A percentile compares a stretch with the other conserved stretches of the same genome.
These are phyloP conservation scores for Prototheca wickerhamii DNA, from an alignment of 163 green algal species.

Conservation along the genomic window DNA sequence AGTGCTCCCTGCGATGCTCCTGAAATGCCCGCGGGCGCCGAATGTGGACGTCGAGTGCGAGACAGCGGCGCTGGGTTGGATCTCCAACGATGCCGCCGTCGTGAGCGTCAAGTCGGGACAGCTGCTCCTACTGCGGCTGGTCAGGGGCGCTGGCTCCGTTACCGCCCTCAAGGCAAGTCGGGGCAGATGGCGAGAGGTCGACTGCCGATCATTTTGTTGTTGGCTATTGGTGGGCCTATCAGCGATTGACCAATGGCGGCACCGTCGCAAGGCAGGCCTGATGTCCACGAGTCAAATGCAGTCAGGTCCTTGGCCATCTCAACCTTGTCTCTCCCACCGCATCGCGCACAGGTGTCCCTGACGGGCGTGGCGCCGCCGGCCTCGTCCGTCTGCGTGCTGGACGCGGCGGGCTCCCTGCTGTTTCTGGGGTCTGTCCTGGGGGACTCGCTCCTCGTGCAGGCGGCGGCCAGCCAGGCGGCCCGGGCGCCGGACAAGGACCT, in stretches of 20 bases:
- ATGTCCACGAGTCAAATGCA: too few species aligned
- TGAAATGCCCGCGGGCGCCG: background rate
- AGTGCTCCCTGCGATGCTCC: background rate
- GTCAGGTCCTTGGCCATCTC: too few species aligned
- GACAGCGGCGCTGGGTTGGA: conserved; percentile 37
- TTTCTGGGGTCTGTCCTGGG: conserved; percentile 76
- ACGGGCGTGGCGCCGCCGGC: conserved; percentile 32
- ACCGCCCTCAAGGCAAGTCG: conserved; percentile 5
- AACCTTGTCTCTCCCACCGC: too few species aligned
- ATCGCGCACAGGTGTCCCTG: conserved; percentile 20
- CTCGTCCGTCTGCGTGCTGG: conserved; percentile 32
- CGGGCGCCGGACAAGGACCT: background rate
- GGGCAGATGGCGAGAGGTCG: background rate
- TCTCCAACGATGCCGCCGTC: conserved; percentile 37
- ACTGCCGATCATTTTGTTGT: conserved; percentile 9
- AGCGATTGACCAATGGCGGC: too few species aligned
- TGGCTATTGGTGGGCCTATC: too few species aligned
- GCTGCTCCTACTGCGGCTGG: conserved; percentile 54
- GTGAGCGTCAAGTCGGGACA: conserved; percentile 57
- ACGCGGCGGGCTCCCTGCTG: conserved; percentile 34
- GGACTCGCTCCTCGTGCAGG: conserved; percentile 75
- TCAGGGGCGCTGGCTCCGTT: background rate
- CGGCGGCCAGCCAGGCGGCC: background rate
- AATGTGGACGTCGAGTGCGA: conserved; percentile 18
- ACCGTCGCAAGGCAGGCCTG: too few species aligned